Evolutionary conservation across 805 yeast species (phyloP).

Genomic region (Candida qinlingensis): DNA sequence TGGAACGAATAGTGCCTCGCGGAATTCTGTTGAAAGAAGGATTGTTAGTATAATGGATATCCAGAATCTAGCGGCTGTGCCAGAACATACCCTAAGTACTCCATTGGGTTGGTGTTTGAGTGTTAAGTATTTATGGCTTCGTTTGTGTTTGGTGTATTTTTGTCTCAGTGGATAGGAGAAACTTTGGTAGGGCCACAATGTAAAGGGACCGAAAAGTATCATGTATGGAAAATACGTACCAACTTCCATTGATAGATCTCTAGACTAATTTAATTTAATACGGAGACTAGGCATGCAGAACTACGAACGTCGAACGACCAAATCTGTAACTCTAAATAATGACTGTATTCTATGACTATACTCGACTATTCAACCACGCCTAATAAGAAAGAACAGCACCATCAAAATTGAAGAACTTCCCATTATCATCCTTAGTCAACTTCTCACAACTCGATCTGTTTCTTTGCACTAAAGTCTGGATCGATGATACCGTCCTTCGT

Average conservation of each 20-base stretch:
- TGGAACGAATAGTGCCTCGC: constrained; percentile 24
- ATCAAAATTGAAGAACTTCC: constrained; percentile 25
- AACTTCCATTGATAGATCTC: no score
- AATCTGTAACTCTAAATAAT: no score
- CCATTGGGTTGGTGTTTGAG: neutral
- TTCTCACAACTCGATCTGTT: constrained; percentile 15
- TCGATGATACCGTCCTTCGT: neutral
- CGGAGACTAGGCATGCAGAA: no score
- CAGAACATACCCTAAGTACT: constrained; percentile 6
- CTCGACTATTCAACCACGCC: neutral
- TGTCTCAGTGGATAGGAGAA: neutral
- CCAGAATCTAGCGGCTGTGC: neutral
- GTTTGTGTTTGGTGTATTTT: neutral
- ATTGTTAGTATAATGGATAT: neutral
- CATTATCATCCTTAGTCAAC: constrained; percentile 23
- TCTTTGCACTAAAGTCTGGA: constrained; percentile 9
- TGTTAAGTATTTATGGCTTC: neutral
- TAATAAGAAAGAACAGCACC: neutral
- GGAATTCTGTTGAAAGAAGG: constrained; percentile 14
- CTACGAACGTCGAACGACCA: no score
- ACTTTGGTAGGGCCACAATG: neutral
- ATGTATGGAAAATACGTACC: no score
- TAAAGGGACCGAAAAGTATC: no score
- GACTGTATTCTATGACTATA: no score
- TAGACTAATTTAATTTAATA: no score